A percentile compares a stretch with the other conserved stretches of the same genome.
These are phyloP conservation scores for Tricholomella constricta DNA, from an alignment of 768 basidiomycete species.

Conservation along the genomic window DNA sequence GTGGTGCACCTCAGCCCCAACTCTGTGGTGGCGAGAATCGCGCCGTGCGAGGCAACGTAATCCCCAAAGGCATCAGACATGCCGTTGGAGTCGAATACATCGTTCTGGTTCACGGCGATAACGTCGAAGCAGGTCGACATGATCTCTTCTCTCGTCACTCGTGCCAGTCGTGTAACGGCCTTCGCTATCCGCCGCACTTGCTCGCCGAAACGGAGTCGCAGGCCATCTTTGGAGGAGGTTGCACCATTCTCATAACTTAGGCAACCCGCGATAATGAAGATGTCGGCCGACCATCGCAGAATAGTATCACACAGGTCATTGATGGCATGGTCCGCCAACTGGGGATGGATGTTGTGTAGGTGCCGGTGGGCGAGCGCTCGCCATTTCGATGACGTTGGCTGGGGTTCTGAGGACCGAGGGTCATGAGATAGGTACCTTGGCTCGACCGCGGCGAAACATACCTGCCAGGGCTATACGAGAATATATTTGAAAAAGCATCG, in stretches of 20 bases:
- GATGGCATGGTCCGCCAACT: conserved; percentile 63
- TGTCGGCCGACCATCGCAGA: conserved; percentile 69
- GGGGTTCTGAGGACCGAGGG: conserved; percentile 52
- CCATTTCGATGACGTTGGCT: conserved; percentile 80
- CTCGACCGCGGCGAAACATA: conserved; percentile 27
- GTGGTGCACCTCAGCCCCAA: conserved; percentile 70
- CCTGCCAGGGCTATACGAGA: conserved; percentile 57
- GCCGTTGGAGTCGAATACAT: conserved; percentile 40
- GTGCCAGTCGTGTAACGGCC: conserved; percentile 62
- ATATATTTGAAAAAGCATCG: conserved; percentile 62
- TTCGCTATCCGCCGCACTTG: conserved; percentile 69
- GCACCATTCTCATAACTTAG: conserved; percentile 39
- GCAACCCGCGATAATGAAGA: conserved; percentile 66
- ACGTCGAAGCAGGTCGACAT: conserved; percentile 79
- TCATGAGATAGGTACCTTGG: conserved; percentile 6
- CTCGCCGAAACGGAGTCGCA: conserved; percentile 51
- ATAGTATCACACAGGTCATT: conserved; percentile 76
- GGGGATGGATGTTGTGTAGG: conserved; percentile 68
- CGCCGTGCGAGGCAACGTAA: conserved; percentile 49
- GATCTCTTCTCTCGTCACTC: conserved; percentile 70
- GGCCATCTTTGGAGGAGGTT: conserved; percentile 33
- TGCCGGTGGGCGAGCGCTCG: conserved; percentile 70
- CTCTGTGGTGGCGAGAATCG: conserved; percentile 70
- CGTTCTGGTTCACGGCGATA: conserved; percentile 57
- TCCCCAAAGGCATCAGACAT: conserved; percentile 56